phyloP scores from a whole-genome alignment of 148 eudicot species.

The Mesembryanthemum crystallinum region DNA sequence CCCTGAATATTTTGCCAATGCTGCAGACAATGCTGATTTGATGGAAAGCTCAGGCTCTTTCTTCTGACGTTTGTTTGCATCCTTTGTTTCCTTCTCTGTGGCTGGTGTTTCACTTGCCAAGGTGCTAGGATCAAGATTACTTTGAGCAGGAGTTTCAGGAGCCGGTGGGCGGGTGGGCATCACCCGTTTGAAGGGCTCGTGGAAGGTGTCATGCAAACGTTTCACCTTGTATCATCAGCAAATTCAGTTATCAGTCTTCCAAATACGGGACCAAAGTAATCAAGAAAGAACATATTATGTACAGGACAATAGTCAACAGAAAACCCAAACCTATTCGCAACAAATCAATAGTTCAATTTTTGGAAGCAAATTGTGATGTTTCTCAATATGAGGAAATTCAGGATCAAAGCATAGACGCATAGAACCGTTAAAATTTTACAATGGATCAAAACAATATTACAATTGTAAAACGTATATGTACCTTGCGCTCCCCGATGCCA shows the following conservation, averaged over 20 bases:
- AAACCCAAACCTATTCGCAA: not conserved
- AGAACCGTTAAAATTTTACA: not conserved
- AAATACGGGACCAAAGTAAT: not conserved
- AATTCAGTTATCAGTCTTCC: not conserved
- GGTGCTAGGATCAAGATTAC: conserved; percentile 24
- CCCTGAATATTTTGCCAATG: conserved; percentile 59
- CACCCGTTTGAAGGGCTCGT: conserved; percentile 87
- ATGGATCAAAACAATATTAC: not conserved
- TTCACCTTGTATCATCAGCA: conserved; percentile 55
- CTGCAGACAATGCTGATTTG: conserved; percentile 73
- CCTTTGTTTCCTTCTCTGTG: conserved; percentile 37
- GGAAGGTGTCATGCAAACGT: conserved; percentile 84
- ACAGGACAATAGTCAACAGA: too few species aligned
- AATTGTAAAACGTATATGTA: conserved; percentile 18
- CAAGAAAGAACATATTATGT: not conserved
- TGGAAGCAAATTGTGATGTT: not conserved
- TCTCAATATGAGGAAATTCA: not conserved
- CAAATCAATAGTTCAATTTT: not conserved
- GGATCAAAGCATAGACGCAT: not conserved
- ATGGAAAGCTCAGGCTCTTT: conserved; percentile 52
- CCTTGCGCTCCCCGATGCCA: conserved; percentile 98
- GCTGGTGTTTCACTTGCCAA: conserved; percentile 33
- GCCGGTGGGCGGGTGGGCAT: conserved; percentile 39
- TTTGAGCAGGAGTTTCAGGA: conserved; percentile 42
- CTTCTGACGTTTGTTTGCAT: conserved; percentile 48